Evolutionary conservation across 495 filamentous ascomycete genomes (phyloP).

Genomic region (Collariella sp.): DNA sequence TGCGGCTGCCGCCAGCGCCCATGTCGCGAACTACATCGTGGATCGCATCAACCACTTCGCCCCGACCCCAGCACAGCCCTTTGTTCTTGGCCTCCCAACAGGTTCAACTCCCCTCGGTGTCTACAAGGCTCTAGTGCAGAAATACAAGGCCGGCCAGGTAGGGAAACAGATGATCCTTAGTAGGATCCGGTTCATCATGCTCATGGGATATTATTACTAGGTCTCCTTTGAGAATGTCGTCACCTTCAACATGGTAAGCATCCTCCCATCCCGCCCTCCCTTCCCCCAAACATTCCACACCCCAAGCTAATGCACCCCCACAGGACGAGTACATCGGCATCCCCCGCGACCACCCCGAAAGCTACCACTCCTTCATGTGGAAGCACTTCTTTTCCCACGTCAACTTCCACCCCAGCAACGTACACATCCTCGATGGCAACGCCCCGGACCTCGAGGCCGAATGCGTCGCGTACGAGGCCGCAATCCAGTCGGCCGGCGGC

Average conservation of each 20-base stretch:
- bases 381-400: conserved; percentile 84
- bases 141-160: conserved; percentile 61
- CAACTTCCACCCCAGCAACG: conserved; percentile 68
- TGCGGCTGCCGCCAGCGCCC: conserved; percentile 54
- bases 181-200: too few relatives aligned
- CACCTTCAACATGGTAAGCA: conserved; percentile 84
- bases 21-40: conserved; percentile 79
- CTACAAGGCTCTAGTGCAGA: conserved; percentile 67
- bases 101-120: conserved; percentile 71
- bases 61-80: conserved; percentile 60
- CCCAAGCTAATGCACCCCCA: background rate
- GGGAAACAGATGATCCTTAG: background rate
- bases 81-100: conserved; percentile 77
- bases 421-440: conserved; percentile 81
- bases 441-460: conserved; percentile 67
- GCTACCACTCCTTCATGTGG: conserved; percentile 88
- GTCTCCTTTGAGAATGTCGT: conserved; percentile 82
- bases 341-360: conserved; percentile 71
- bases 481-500: conserved; percentile 64
- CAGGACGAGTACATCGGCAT: conserved; percentile 84
- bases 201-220: conserved; percentile 15
- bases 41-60: conserved; percentile 65
- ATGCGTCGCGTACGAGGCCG: conserved; percentile 69
- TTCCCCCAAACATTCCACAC: background rate
- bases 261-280: background rate